phyloP scores from a whole-genome alignment of 805 yeast species.

The Yarrowia sp. region DNA sequence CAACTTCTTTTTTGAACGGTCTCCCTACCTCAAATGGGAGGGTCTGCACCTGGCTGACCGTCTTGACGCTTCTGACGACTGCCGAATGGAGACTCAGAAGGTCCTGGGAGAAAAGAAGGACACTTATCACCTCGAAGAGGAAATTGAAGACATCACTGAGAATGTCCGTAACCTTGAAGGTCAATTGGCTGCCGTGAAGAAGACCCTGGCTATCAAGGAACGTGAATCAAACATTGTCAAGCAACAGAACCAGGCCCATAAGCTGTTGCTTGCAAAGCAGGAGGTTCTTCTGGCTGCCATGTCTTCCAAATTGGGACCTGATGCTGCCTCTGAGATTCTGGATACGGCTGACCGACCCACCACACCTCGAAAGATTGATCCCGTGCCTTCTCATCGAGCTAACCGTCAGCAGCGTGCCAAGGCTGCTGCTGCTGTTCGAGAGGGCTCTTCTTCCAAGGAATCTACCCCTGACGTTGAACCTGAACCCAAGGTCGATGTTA shows the following conservation, averaged over 20 bases:
- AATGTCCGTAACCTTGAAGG: conserved; percentile 1
- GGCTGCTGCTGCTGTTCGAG: conserved; percentile 8
- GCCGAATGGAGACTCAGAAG: neutral
- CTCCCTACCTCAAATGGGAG: conserved; percentile 12
- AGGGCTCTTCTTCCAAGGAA: conserved; percentile 13
- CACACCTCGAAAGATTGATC: neutral
- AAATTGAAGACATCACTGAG: neutral
- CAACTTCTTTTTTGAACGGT: conserved; percentile 2
- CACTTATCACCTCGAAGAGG: neutral
- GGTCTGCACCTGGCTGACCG: conserved; percentile 4
- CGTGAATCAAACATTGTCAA: conserved; percentile 4
- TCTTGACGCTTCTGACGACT: conserved; percentile 1
- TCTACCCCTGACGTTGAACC: conserved; percentile 12
- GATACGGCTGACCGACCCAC: conserved; percentile 2
- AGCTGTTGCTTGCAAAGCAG: conserved; percentile 6
- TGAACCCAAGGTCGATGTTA: neutral
- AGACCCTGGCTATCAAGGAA: neutral
- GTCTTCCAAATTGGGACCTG: conserved; percentile 11
- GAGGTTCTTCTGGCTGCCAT: conserved; percentile 12
- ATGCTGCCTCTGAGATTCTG: conserved; percentile 1
- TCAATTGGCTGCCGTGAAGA: neutral
- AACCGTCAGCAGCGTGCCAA: conserved; percentile 18
- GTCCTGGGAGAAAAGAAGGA: neutral
- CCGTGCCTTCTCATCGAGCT: conserved; percentile 4
- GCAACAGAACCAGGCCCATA: conserved; percentile 18